phyloP scores from a whole-genome alignment of 345 rosid genomes.

The Bruguiera sexangula region DNA sequence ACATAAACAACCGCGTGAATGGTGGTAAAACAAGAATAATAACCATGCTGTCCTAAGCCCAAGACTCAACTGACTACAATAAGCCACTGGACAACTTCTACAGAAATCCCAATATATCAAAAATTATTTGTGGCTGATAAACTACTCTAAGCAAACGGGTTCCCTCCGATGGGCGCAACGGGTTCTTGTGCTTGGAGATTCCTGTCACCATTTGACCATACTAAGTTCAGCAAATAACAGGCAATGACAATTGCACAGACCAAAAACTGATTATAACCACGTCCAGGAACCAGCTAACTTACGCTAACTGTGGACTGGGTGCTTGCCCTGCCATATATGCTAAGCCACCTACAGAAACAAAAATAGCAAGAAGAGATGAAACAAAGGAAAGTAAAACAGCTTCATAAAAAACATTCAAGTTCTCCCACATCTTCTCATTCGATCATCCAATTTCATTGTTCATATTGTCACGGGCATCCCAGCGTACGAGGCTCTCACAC shows the following conservation, averaged over 20 bases:
- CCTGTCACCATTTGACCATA: constrained; percentile 30
- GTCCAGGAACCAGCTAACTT: constrained; percentile 30
- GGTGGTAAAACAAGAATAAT: background rate
- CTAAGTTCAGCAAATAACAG: background rate
- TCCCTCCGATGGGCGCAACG: constrained; percentile 71
- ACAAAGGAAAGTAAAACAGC: background rate
- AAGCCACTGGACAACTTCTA: constrained; percentile 9
- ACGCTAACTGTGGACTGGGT: constrained; percentile 60
- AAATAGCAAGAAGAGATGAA: background rate
- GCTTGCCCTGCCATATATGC: constrained; percentile 58
- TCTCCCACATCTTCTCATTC: background rate
- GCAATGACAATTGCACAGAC: background rate
- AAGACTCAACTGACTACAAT: background rate
- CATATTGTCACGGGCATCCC: background rate
- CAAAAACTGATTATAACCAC: background rate
- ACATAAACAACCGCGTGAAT: background rate
- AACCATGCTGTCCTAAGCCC: background rate
- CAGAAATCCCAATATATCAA: background rate
- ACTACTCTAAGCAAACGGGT: constrained; percentile 61
- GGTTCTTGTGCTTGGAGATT: constrained; percentile 62
- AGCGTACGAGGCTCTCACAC: too few species aligned
- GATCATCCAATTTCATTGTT: background rate
- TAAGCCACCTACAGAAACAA: constrained; percentile 64
- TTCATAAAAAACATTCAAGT: background rate
- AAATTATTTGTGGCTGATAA: background rate